Percentiles rank a stretch among this genome's conserved stretches.
Evolutionary conservation across 805 yeast species (phyloP).

Genomic region (Hanseniaspora occidentalis): DNA sequence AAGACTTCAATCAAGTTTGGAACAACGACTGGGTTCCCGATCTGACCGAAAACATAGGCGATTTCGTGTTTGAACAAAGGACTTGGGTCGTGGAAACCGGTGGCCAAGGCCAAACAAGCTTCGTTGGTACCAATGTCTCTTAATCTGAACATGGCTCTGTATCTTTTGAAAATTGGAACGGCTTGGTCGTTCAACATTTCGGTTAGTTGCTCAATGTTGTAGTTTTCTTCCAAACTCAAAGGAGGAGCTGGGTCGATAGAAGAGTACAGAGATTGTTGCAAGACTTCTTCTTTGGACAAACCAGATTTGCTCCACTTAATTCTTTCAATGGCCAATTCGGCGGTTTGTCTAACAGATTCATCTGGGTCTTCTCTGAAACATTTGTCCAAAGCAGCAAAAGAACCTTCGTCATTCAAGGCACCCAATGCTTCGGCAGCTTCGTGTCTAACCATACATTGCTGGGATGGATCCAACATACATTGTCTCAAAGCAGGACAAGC

Average conservation of each 20-base stretch:
- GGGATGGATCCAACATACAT: slow-evolving; percentile 54
- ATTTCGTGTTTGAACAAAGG: slow-evolving; percentile 96
- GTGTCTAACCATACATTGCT: slow-evolving; percentile 95
- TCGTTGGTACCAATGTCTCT: slow-evolving; percentile 91
- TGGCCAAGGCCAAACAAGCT: slow-evolving; percentile 83
- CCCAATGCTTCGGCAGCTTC: slow-evolving; percentile 99
- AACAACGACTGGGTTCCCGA: slow-evolving; percentile 85
- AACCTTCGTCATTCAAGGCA: slow-evolving; percentile 74
- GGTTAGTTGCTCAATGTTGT: slow-evolving; percentile 55
- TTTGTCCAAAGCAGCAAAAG: slow-evolving; percentile 51
- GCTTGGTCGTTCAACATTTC: slow-evolving; percentile 60
- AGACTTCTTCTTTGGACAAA: slow-evolving; percentile 46
- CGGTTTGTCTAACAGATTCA: slow-evolving; percentile 88
- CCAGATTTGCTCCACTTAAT: slow-evolving; percentile 84
- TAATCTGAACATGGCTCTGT: slow-evolving; percentile 96
- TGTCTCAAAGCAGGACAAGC: slow-evolving; percentile 67
- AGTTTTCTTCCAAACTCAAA: slow-evolving; percentile 48
- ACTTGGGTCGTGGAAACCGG: slow-evolving; percentile 80
- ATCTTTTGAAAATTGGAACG: slow-evolving; percentile 79
- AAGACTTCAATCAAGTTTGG: slow-evolving; percentile 78
- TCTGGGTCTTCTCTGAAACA: slow-evolving; percentile 64
- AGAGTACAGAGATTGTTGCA: slow-evolving; percentile 66
- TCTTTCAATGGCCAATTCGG: slow-evolving; percentile 93
- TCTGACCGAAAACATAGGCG: slow-evolving; percentile 96
- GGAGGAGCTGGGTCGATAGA: slow-evolving; percentile 99